Evolutionary conservation across 305 asterid genomes (phyloP), one percentile per base, ranked within the genome.

Genomic region (Galium porrigens): DNA sequence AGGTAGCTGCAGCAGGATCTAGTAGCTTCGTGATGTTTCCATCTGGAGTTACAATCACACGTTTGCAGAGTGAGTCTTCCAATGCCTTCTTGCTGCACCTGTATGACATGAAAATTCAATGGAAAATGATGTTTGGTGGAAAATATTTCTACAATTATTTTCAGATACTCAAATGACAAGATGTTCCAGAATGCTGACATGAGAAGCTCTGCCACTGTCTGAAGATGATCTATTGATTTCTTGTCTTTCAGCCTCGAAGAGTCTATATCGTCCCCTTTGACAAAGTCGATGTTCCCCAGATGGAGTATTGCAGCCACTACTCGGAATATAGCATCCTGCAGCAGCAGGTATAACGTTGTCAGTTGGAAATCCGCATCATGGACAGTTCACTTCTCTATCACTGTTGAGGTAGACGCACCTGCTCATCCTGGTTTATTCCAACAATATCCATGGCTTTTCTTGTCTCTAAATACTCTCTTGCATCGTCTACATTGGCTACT

Each of bases 401-500:
- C 44, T 29, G 3, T 42, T 25, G 39, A 17, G 25, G 22, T 8
- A 51, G 33, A 33, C 18, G 27, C 48, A 71, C 97, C 97, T 90
- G 97, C 66, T 90, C 95, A 5, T 90, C 95, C 77, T 81, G 89
- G 85, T 59, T 82, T 74, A 90, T 90, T 54, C 97, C 97, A 52
- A 90, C 97, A 49, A 87, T 82, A 76, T 90, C 97, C 97, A 90
- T 90, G 72, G 97, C 97, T 34, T 86, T 90, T 77, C 89, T 79
- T 34, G 97, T 90, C 79, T 83, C 95, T 15, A 90, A 78, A 76
- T 90, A 90, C 67, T 90, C 97, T 76, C 90, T 82, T 49, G 94
- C 89, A 73, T 90, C 97, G 27, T 90, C 95, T 55, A 87, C 94
- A 74, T 83, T 84, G 69, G 95, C 83, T 67, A 87, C 95, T 77